A percentile compares a stretch with the other conserved stretches of the same genome.
Conservation (phyloP, 441 rosid genomes). For the Pelargonium myrrhifolium region DNA sequence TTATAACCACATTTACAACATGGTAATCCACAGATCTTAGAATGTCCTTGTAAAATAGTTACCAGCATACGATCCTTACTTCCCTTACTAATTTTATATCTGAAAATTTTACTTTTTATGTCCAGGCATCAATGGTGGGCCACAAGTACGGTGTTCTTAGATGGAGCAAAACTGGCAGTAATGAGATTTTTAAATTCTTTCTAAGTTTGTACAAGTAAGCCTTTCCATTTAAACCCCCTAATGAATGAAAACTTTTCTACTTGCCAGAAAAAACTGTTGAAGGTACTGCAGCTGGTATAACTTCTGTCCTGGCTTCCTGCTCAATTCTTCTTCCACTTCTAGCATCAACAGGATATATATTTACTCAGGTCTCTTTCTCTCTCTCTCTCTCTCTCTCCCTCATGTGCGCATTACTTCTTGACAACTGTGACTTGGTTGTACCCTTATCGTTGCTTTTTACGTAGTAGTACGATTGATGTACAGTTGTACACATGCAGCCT, state of each 20-base stretch:
- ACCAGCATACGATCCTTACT: background rate
- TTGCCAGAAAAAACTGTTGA: constrained; percentile 84
- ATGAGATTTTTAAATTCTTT: constrained; percentile 19
- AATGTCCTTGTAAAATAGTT: background rate
- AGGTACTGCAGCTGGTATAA: constrained; percentile 97
- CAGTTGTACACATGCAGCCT: background rate
- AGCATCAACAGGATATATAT: constrained; percentile 79
- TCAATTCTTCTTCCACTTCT: constrained; percentile 68
- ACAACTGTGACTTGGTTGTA: background rate
- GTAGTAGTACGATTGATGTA: background rate
- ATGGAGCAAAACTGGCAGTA: constrained; percentile 94
- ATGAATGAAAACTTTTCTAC: constrained; percentile 13
- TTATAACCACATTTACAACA: background rate
- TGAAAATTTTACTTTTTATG: constrained; percentile 11
- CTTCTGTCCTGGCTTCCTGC: constrained; percentile 76
- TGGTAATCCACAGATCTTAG: background rate
- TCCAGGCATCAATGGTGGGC: constrained; percentile 97
- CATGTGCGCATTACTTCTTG: background rate
- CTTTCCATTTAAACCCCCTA: constrained; percentile 15
- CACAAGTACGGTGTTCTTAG: constrained; percentile 89
- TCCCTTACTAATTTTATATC: background rate
- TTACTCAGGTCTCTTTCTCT: constrained; percentile 45
- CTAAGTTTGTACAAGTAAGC: background rate
- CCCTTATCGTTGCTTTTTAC: background rate
- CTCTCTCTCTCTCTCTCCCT: constrained; percentile 15